Conservation (phyloP, 352 stramenopile species). For the Phytophthora hybrid region DNA sequence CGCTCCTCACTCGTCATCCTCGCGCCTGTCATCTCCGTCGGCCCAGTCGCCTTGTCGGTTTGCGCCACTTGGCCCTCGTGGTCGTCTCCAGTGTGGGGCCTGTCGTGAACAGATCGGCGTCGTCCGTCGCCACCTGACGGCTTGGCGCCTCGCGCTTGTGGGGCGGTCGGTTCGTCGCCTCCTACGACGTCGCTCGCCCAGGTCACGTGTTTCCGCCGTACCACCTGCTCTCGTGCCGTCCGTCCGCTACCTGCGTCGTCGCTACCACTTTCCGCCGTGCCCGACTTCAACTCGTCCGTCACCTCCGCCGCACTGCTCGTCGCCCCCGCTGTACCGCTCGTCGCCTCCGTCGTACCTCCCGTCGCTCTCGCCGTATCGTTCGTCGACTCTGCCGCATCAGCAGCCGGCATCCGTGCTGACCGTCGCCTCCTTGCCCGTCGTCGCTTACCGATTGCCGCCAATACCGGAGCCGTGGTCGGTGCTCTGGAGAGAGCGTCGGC, state of each 20-base stretch:
- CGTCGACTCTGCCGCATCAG: not conserved
- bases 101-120: not conserved
- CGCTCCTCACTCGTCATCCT: not conserved
- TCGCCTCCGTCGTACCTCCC: too few species aligned
- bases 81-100: not conserved
- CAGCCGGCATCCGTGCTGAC: not conserved
- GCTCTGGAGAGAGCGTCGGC: not conserved
- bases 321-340: not conserved
- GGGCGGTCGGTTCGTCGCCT: not conserved
- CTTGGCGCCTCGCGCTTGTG: accelerated
- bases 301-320: too few species aligned
- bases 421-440: not conserved
- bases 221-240: too few species aligned
- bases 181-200: not conserved
- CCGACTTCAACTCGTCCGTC: too few species aligned
- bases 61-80: not conserved
- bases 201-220: not conserved
- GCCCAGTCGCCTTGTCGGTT: not conserved
- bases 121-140: not conserved
- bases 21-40: too few species aligned
- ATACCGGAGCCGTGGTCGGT: not conserved
- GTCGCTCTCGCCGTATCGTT: not conserved
- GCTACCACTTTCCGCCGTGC: too few species aligned
- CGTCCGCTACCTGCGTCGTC: too few species aligned
- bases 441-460: not conserved